Base-by-base conservation (phyloP, 768 basidiomycete genomes). In the Steccherinum ochraceum region DNA sequence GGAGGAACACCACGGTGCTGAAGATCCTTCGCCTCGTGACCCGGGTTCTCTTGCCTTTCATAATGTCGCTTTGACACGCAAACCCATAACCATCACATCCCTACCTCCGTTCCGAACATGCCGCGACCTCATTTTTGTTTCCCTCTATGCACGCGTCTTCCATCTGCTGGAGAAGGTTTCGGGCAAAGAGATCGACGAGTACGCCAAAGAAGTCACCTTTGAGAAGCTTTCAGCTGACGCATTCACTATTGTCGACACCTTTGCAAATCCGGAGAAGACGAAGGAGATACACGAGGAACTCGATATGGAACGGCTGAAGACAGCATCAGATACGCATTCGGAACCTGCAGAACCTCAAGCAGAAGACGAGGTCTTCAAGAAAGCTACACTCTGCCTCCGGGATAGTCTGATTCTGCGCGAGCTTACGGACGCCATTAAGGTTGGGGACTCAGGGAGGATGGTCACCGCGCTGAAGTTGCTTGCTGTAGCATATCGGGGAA, bases 41-140 rank as follows among this genome's bases (percentile, higher is more conserved):
- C 72, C 71, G 19, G 65, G 61, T 1, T 67, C 58, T 0, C 63
- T 73, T 3, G 40, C 49, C 2, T 72, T 66, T 48, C 68, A 71
- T 48, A 73, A 72, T 56, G 64, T 63, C 1, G 48, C 56, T 1
- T 65, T 73, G 0, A 47, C 66, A 35, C 62, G 68, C 1, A 60
- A 64, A 3, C 72, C 72, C 0, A 72, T 74, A 20, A 48, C 60
- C 1, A 60, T 72, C 5, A 55, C 67, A 0, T 70, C 69, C 0
- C 63, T 67, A 0, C 71, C 71, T 0, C 58, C 66, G 2, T 71
- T 47, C 45, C 64, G 66, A 0, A 59, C 54, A 3, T 69, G 64
- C 48, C 68, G 68, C 5, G 69, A 72, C 45, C 62, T 73, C 0
- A 50, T 70, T 1, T 67, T 70, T 48, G 57, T 64, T 21, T 67